phyloP scores from a whole-genome alignment of 1,139 yeast genomes.

The Suhomyces kunorum region DNA sequence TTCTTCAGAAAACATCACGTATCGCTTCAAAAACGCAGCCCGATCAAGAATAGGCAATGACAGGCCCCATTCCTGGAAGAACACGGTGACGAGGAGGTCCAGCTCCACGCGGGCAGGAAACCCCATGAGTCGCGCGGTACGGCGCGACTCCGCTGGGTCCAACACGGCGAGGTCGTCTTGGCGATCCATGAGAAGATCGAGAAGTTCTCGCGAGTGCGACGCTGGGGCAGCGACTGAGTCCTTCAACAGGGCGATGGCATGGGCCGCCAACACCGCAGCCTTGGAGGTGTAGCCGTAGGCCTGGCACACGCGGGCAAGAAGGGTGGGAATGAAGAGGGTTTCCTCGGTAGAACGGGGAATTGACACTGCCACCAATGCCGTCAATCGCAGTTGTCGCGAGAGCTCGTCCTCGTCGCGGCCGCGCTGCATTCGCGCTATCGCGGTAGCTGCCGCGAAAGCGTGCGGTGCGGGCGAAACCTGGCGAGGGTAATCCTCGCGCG shows the following conservation, averaged over 20 bases:
- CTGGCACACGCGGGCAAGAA: constrained; percentile 66
- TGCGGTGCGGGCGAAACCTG: constrained; percentile 76
- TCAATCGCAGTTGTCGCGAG: constrained; percentile 53
- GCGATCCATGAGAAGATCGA: constrained; percentile 33
- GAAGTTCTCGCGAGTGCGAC: constrained; percentile 19
- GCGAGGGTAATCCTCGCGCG: constrained; percentile 24
- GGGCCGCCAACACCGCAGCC: constrained; percentile 67
- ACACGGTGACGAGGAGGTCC: constrained; percentile 58
- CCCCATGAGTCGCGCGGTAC: too few relatives aligned
- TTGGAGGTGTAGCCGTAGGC: constrained; percentile 69
- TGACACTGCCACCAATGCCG: constrained; percentile 69
- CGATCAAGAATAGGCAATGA: constrained; percentile 70
- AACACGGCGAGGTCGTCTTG: constrained; percentile 30
- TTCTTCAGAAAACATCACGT: too few relatives aligned
- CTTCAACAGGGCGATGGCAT: constrained; percentile 67
- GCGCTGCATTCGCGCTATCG: constrained; percentile 56
- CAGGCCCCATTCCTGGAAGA: constrained; percentile 79
- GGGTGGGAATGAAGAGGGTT: constrained; percentile 69
- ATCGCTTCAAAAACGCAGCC: constrained; percentile 60
- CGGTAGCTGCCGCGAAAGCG: constrained; percentile 72
- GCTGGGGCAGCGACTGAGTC: constrained; percentile 33
- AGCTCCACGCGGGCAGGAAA: constrained; percentile 59
- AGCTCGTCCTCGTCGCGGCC: constrained; percentile 30
- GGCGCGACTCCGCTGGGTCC: constrained; percentile 39
- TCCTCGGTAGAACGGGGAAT: constrained; percentile 79